Percentiles rank a stretch among this genome's conserved stretches.
These are phyloP conservation scores for Penicillium sp. DNA, from an alignment of 2,329 filamentous ascomycete genomes.

Conservation along the genomic window DNA sequence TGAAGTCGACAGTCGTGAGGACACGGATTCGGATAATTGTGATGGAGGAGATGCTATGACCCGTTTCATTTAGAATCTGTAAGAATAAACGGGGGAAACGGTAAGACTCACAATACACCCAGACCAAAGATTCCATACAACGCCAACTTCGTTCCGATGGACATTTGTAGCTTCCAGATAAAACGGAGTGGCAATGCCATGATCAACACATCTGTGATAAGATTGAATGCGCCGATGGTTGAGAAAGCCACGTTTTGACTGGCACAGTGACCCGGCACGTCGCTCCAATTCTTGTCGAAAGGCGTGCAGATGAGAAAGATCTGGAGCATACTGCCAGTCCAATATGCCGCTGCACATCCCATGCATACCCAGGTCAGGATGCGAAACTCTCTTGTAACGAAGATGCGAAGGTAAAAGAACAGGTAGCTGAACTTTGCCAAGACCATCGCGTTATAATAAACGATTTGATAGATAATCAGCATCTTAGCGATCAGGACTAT, in stretches of 20 bases:
- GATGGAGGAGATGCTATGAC: constrained; percentile 24
- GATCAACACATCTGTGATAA: constrained; percentile 25
- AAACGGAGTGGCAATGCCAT: constrained; percentile 25
- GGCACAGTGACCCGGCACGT: constrained; percentile 20
- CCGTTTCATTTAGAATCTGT: background rate
- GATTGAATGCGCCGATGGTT: constrained; percentile 25
- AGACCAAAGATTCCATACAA: constrained; percentile 25
- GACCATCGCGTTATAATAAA: constrained; percentile 32
- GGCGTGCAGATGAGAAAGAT: constrained; percentile 25
- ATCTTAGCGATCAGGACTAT: constrained; percentile 12
- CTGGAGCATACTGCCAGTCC: constrained; percentile 29
- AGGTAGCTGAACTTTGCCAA: constrained; percentile 32
- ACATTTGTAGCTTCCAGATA: constrained; percentile 28
- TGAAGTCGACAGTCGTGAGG: constrained; percentile 22
- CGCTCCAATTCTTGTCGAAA: constrained; percentile 22
- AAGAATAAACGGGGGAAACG: background rate
- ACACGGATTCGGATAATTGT: constrained; percentile 25
- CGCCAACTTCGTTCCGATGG: constrained; percentile 20
- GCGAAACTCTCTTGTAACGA: constrained; percentile 32
- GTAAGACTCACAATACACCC: constrained; percentile 20
- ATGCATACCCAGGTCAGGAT: constrained; percentile 28
- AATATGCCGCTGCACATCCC: constrained; percentile 28
- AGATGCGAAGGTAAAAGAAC: constrained; percentile 32
- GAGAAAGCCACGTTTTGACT: constrained; percentile 24
- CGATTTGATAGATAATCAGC: constrained; percentile 23